These are phyloP conservation scores for Bipolaris victoriae DNA, from an alignment of 2,329 filamentous ascomycete species.

Conservation along the genomic window DNA sequence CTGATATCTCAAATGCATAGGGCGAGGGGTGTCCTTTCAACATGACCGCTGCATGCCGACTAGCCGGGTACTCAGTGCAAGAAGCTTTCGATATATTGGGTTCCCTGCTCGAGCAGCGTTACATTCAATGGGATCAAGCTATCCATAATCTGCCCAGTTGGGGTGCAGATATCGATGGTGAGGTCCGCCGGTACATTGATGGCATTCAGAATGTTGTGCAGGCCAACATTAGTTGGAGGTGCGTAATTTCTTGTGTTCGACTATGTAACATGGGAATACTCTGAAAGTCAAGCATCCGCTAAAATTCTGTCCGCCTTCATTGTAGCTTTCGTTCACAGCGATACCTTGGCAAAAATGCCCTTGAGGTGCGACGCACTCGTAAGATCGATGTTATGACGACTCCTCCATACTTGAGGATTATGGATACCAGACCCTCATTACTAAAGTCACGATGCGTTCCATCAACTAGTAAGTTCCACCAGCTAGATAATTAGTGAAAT, in stretches of 20 bases:
- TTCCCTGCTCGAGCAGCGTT: constrained; percentile 1
- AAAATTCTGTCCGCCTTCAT: not conserved
- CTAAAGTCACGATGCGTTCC: not conserved
- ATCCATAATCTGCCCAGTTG: not conserved
- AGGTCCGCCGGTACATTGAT: constrained; percentile 1
- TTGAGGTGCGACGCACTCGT: not conserved
- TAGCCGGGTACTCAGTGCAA: not conserved
- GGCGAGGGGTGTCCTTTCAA: not conserved
- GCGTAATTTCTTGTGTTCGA: not conserved
- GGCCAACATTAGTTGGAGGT: constrained; percentile 1
- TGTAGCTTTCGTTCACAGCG: not conserved
- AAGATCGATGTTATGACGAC: constrained; percentile 1
- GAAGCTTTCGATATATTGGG: not conserved
- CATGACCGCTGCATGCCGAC: not conserved
- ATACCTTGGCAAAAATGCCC: constrained; percentile 1
- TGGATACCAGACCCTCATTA: not conserved
- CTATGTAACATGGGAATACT: not conserved
- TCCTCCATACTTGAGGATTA: not conserved
- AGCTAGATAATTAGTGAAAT: not conserved
- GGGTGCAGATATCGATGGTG: not conserved
- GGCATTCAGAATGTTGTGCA: constrained; percentile 1
- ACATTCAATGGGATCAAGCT: constrained; percentile 1
- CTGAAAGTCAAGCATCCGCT: not conserved
- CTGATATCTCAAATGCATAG: not conserved
- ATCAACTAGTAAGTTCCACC: not conserved